These are phyloP conservation scores for Plantago major DNA, from an alignment of 257 asterid species.

Conservation along the genomic window DNA sequence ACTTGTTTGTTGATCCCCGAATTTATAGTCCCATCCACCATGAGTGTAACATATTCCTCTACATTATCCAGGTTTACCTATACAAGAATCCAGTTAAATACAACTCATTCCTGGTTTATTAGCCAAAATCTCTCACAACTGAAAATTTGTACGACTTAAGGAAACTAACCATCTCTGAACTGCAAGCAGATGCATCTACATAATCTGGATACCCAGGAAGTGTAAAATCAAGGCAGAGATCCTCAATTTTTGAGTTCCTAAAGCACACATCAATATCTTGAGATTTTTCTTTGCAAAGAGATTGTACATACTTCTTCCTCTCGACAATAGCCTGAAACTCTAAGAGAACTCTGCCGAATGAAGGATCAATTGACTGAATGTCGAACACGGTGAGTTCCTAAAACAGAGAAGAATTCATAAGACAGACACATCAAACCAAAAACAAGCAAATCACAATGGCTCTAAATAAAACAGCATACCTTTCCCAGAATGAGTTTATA, in stretches of 20 bases:
- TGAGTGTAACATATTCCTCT: slow-evolving; percentile 58
- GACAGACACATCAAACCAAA: slow-evolving; percentile 13
- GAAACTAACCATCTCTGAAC: slow-evolving; percentile 57
- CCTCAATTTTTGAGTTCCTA: slow-evolving; percentile 64
- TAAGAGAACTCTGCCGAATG: slow-evolving; percentile 64
- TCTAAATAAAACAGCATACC: slow-evolving; percentile 39
- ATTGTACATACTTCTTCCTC: slow-evolving; percentile 50
- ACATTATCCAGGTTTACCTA: slow-evolving; percentile 68
- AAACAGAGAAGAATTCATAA: slow-evolving; percentile 13
- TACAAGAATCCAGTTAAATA: slow-evolving; percentile 22
- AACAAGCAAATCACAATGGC: slow-evolving; percentile 9
- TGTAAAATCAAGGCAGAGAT: slow-evolving; percentile 83
- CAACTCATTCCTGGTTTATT: neutral
- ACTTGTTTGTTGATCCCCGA: slow-evolving; percentile 86
- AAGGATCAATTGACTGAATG: slow-evolving; percentile 80
- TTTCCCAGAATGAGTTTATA: slow-evolving; percentile 76
- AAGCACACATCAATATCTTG: slow-evolving; percentile 37
- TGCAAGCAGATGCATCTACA: slow-evolving; percentile 35
- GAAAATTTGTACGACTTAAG: slow-evolving; percentile 15
- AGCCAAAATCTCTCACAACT: slow-evolving; percentile 16
- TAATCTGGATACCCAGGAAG: slow-evolving; percentile 98
- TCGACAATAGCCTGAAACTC: slow-evolving; percentile 77
- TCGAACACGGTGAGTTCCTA: slow-evolving; percentile 79
- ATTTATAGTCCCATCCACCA: slow-evolving; percentile 65
- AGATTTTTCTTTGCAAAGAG: slow-evolving; percentile 30